A percentile compares a stretch with the other conserved stretches of the same genome.
Conservation (phyloP, 805 yeast genomes). For the Candida dajiaensis region DNA sequence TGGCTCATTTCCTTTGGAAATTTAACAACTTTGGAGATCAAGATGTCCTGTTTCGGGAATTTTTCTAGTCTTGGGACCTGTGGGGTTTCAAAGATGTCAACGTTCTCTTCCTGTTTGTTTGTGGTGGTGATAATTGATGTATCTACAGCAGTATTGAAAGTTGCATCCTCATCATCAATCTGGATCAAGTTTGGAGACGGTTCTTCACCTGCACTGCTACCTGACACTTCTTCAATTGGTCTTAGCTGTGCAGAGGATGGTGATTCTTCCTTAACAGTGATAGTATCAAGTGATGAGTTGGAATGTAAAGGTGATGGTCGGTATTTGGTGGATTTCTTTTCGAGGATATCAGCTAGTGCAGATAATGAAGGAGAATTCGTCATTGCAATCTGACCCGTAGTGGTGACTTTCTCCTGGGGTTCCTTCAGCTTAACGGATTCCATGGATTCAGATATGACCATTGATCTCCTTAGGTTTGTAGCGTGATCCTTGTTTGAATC, state of each 20-base stretch:
- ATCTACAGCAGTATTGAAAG: slow-evolving; percentile 9
- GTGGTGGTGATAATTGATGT: slow-evolving; percentile 5
- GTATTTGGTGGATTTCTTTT: slow-evolving; percentile 28
- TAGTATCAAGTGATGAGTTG: slow-evolving; percentile 9
- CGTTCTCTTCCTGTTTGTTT: slow-evolving; percentile 5
- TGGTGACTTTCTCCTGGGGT: slow-evolving; percentile 2
- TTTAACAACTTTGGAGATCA: slow-evolving; percentile 2
- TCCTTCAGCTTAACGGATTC: slow-evolving; percentile 12
- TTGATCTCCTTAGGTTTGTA: slow-evolving; percentile 16
- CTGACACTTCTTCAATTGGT: background rate
- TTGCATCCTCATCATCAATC: slow-evolving; percentile 23
- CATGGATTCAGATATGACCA: slow-evolving; percentile 21
- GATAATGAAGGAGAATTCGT: slow-evolving; percentile 38
- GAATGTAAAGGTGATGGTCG: slow-evolving; percentile 7
- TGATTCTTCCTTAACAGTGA: slow-evolving; percentile 6
- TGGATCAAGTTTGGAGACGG: slow-evolving; percentile 33
- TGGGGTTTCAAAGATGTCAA: slow-evolving; percentile 24
- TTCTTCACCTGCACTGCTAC: background rate
- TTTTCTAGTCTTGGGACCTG: slow-evolving; percentile 10
- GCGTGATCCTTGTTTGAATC: slow-evolving; percentile 15
- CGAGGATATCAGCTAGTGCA: slow-evolving; percentile 35
- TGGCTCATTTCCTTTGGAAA: slow-evolving; percentile 15
- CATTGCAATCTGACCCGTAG: slow-evolving; percentile 23
- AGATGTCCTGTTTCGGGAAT: background rate
- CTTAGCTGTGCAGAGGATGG: background rate